These are phyloP conservation scores for Fusarium piperis DNA, from an alignment of 2,329 filamentous ascomycete species.

Conservation along the genomic window DNA sequence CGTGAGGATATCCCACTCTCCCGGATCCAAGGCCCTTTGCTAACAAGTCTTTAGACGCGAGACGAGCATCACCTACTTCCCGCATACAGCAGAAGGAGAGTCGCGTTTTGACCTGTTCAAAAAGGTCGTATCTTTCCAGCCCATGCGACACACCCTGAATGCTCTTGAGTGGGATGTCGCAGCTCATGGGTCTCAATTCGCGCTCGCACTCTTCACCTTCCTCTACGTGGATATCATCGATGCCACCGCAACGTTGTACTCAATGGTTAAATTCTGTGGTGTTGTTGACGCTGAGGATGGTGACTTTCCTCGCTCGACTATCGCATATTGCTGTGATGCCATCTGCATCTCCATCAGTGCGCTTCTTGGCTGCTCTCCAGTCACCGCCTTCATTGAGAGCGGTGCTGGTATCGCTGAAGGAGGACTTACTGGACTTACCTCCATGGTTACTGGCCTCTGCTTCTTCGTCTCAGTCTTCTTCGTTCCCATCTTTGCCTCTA, in stretches of 20 bases:
- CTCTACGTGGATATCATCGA: slow-evolving; percentile 80
- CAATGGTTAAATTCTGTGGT: slow-evolving; percentile 75
- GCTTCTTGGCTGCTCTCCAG: slow-evolving; percentile 72
- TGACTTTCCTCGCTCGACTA: slow-evolving; percentile 81
- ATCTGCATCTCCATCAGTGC: slow-evolving; percentile 72
- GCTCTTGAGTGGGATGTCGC: slow-evolving; percentile 77
- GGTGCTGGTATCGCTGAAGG: slow-evolving; percentile 77
- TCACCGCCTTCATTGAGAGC: slow-evolving; percentile 76
- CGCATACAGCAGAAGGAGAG: slow-evolving; percentile 72
- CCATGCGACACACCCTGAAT: slow-evolving; percentile 70
- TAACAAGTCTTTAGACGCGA: slow-evolving; percentile 11
- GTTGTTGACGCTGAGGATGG: slow-evolving; percentile 68
- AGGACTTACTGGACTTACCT: slow-evolving; percentile 73
- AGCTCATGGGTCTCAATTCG: slow-evolving; percentile 74
- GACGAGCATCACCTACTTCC: slow-evolving; percentile 80
- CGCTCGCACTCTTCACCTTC: slow-evolving; percentile 77
- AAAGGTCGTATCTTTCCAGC: slow-evolving; percentile 80
- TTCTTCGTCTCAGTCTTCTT: slow-evolving; percentile 77
- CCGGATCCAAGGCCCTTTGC: neutral
- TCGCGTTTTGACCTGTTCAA: slow-evolving; percentile 81
- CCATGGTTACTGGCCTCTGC: slow-evolving; percentile 70
- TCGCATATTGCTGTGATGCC: slow-evolving; percentile 77
- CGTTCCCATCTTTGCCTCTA: slow-evolving; percentile 75
- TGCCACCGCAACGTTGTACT: slow-evolving; percentile 76
- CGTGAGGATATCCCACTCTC: slow-evolving; percentile 55